Conservation (phyloP, 768 basidiomycete genomes). For the Boletus speciosus region DNA sequence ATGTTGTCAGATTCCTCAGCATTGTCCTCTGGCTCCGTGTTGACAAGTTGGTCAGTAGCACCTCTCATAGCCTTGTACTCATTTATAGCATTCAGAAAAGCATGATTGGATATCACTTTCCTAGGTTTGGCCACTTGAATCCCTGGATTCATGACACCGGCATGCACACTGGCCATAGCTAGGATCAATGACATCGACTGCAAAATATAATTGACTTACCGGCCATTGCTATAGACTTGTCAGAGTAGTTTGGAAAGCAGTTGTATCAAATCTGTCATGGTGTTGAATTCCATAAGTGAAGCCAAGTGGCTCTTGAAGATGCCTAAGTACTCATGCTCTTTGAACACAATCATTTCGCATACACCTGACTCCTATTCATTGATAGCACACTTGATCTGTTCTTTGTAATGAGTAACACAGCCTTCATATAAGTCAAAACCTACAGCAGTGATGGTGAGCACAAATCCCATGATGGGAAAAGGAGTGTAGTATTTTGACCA, state of each 20-base stretch:
- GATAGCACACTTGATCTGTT: not conserved
- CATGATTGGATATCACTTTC: not conserved
- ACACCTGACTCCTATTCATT: not conserved
- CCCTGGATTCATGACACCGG: not conserved
- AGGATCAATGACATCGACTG: no score
- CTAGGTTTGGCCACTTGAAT: not conserved
- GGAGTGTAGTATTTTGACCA: not conserved
- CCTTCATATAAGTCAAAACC: not conserved
- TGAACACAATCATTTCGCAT: no score
- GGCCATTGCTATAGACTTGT: not conserved
- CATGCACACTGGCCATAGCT: no score
- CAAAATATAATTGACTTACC: not conserved
- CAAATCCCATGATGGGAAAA: not conserved
- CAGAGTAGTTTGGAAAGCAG: not conserved
- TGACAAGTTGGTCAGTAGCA: not conserved
- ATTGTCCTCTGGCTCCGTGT: not conserved
- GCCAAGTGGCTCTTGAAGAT: not conserved
- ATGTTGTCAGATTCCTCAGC: not conserved
- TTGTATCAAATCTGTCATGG: not conserved
- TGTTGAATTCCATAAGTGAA: not conserved
- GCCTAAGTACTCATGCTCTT: not conserved
- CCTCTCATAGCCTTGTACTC: not conserved
- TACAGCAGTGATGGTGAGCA: not conserved
- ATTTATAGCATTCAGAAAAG: not conserved
- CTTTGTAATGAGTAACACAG: not conserved